Evolutionary conservation across 2,329 filamentous ascomycete species (phyloP), one percentile per base, ranked within the genome.

Genomic region (Stagonosporopsis rhizophila): DNA sequence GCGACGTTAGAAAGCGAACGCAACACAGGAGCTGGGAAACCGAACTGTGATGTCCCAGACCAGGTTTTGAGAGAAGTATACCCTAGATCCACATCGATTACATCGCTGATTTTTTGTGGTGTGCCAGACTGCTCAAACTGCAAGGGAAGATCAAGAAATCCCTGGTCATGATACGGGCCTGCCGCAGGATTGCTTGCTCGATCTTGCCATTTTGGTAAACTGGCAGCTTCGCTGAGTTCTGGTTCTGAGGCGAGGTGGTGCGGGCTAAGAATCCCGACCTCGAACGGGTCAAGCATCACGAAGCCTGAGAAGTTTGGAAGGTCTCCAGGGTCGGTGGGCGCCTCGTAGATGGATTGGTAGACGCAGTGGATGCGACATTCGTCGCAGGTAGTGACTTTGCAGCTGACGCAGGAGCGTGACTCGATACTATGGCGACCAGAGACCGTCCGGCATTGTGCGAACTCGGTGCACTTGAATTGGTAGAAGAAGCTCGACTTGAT

Each of bases 341-440:
- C 39, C 50, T 71, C 65, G 52, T 65, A 67, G 45, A 67, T 67
- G 41, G 64, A 71, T 34, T 73, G 71, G 37, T 72, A 75, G 4
- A 73, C 69, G 53, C 69, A 72, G 44, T 75, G 72, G 30, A 73
- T 67, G 7, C 72, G 66, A 41, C 72, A 75, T 49, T 75, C 72
- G 35, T 75, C 57, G 57, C 72, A 75, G 2, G 72, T 75, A n/a
- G 56, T 72, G 1, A 64, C 52, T 15, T 61, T 63, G 52, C 72
- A 75, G 7, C 38, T 56, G 8, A 58, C 42, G 39, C 72, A 75
- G 14, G 72, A 66, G 15, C 51, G 61, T 20, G 63, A 65, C 25
- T 69, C 62, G 15, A 69, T 53, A 2, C 25, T 12, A 1, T 49
- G 42, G 11, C 52, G 34, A 2, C 30, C 35, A 11, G 54, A 48